phyloP scores from a whole-genome alignment of 768 basidiomycete species.

The Suillus fuscotomentosus region DNA sequence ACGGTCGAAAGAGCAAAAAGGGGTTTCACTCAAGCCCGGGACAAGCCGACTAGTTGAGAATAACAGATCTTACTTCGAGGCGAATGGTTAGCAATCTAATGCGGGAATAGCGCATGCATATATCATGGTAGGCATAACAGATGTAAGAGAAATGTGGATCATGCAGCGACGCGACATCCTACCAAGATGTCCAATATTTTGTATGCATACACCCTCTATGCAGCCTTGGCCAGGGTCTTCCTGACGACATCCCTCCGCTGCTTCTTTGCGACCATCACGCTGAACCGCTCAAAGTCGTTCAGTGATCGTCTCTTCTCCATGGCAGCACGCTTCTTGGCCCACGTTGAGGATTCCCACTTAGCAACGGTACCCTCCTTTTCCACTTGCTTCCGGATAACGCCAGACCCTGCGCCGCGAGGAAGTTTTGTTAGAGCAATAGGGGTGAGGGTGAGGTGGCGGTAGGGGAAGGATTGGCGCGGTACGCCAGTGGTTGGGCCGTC shows the following conservation, averaged over 20 bases:
- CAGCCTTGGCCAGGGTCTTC: conserved; percentile 62
- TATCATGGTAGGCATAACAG: conserved; percentile 22
- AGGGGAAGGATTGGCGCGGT: conserved; percentile 88
- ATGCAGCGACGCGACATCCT: conserved; percentile 11
- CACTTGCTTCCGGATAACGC: conserved; percentile 79
- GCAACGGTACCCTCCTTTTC: conserved; percentile 81
- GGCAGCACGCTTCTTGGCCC: conserved; percentile 86
- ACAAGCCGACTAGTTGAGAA: not conserved
- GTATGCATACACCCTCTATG: conserved; percentile 21
- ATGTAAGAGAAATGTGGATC: conserved; percentile 13
- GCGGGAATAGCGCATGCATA: conserved; percentile 14
- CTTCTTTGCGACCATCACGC: conserved; percentile 88
- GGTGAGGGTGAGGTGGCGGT: conserved; percentile 91
- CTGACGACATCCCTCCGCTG: conserved; percentile 74
- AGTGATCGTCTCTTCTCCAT: conserved; percentile 69
- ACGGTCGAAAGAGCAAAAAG: conserved; percentile 43
- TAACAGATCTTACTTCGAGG: not conserved
- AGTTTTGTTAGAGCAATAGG: conserved; percentile 79
- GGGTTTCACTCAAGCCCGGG: not conserved
- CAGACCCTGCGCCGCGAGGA: conserved; percentile 83
- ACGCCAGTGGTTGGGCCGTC: conserved; percentile 92
- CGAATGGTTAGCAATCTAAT: not conserved
- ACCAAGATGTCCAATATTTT: conserved; percentile 2
- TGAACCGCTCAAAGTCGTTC: conserved; percentile 92
- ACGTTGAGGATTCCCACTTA: conserved; percentile 87